A percentile compares a stretch with the other conserved stretches of the same genome.
These are phyloP conservation scores for Saccharum officinarum DNA, from an alignment of 176 grass and related monocot species.

Conservation along the genomic window DNA sequence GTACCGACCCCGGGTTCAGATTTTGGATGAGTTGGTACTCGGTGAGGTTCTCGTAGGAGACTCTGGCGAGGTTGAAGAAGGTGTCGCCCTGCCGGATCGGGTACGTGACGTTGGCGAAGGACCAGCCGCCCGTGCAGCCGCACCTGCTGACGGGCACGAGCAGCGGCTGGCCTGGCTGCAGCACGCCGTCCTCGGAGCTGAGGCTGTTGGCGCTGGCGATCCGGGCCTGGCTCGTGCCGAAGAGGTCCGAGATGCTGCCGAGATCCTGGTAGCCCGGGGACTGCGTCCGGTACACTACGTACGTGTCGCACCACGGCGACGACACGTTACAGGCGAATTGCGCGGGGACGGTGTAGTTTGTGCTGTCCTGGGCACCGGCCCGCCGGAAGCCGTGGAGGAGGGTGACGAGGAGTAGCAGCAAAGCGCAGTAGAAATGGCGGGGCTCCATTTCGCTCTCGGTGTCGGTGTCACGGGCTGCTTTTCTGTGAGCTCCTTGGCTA, in stretches of 20 bases:
- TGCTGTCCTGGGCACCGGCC: conserved; percentile 1
- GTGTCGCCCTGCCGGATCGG: conserved; percentile 36
- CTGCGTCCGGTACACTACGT: conserved; percentile 59
- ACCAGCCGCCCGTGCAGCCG: conserved; percentile 45
- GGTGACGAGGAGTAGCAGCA: neutral
- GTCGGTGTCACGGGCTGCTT: neutral
- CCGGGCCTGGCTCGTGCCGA: conserved; percentile 45
- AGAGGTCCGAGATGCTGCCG: conserved; percentile 59
- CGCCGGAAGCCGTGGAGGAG: conserved; percentile 9
- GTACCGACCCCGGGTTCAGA: conserved; percentile 24
- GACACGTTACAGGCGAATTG: conserved; percentile 34
- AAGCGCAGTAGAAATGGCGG: neutral
- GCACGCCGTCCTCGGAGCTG: conserved; percentile 39
- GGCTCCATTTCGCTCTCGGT: conserved; percentile 29
- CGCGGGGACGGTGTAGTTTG: neutral
- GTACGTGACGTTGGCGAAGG: conserved; percentile 59
- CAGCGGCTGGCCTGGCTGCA: conserved; percentile 54
- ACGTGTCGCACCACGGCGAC: conserved; percentile 40
- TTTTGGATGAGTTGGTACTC: neutral
- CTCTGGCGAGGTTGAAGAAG: conserved; percentile 41
- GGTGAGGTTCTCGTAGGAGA: conserved; percentile 53
- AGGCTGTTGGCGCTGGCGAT: conserved; percentile 54
- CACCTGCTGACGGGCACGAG: conserved; percentile 45
- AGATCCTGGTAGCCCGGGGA: conserved; percentile 29
- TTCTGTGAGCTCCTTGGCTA: neutral